These are phyloP conservation scores for Neurospora cerealis DNA, from an alignment of 495 filamentous ascomycete species.

Conservation along the genomic window DNA sequence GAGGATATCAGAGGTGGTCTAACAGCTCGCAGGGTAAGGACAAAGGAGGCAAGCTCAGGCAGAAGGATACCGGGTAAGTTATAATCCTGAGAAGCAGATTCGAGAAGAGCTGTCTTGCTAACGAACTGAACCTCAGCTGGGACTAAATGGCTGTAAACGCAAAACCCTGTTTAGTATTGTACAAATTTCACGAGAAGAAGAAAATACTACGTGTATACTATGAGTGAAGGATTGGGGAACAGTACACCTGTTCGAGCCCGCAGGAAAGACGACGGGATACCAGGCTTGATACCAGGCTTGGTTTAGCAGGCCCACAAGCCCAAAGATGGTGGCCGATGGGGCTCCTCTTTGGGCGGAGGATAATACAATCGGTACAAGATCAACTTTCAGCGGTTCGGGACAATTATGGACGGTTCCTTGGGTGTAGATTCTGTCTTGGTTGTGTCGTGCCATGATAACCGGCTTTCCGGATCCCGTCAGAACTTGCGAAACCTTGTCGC, in stretches of 20 bases:
- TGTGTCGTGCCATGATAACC: background rate
- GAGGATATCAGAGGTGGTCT: background rate
- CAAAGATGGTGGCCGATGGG: background rate
- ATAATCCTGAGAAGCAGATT: background rate
- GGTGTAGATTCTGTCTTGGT: background rate
- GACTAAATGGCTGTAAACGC: background rate
- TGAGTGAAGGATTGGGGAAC: background rate
- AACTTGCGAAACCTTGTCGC: background rate
- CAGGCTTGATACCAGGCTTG: background rate
- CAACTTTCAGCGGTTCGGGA: background rate
- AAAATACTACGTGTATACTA: background rate
- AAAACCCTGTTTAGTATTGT: background rate
- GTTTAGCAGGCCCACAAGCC: background rate
- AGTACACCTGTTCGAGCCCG: background rate
- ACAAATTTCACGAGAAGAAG: background rate
- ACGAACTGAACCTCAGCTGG: background rate
- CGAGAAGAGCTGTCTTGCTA: background rate
- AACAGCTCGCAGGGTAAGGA: slow-evolving; percentile 56
- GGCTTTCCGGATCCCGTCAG: background rate
- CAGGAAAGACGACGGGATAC: background rate
- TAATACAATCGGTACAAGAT: background rate
- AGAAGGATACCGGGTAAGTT: slow-evolving; percentile 25
- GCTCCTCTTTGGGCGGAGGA: background rate
- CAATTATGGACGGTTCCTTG: background rate
- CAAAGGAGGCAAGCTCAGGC: slow-evolving; percentile 40